Percentiles rank a stretch among this genome's conserved stretches.
These are phyloP conservation scores for Dactylellina leptospora DNA, from an alignment of 2,329 filamentous ascomycete species.

Conservation along the genomic window DNA sequence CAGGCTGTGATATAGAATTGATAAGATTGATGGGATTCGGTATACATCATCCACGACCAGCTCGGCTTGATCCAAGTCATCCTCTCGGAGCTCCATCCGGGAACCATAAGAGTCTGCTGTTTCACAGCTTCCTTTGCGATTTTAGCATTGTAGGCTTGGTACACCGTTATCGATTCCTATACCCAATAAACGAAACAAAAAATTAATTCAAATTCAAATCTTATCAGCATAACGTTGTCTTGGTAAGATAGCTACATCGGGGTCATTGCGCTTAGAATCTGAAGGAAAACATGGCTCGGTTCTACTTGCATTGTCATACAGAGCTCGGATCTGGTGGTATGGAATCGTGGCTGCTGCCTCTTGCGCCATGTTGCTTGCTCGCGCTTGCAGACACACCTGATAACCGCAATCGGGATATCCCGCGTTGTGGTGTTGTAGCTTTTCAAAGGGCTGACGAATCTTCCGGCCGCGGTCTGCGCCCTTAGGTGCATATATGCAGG, in stretches of 20 bases:
- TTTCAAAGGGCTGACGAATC: not conserved
- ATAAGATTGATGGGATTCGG: not conserved
- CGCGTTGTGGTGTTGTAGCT: slow-evolving; percentile 22
- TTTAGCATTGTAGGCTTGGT: slow-evolving; percentile 68
- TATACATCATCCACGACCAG: slow-evolving; percentile 66
- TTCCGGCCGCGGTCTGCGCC: not conserved
- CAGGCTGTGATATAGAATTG: not conserved
- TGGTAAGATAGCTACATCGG: too few relatives aligned
- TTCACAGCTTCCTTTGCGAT: slow-evolving; percentile 67
- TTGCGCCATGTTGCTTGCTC: slow-evolving; percentile 3
- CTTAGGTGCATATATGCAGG: not conserved
- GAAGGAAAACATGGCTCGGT: too few relatives aligned
- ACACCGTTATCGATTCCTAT: slow-evolving; percentile 67
- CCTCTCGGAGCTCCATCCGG: slow-evolving; percentile 65
- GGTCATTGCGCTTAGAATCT: too few relatives aligned
- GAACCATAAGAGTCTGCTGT: slow-evolving; percentile 66
- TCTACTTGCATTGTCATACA: slow-evolving; percentile 46
- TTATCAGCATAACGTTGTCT: not conserved
- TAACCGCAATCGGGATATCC: slow-evolving; percentile 18
- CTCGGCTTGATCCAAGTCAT: slow-evolving; percentile 74
- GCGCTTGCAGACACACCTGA: not conserved
- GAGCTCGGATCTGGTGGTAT: slow-evolving; percentile 44
- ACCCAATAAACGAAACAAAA: too few relatives aligned
- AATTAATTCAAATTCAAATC: too few relatives aligned
- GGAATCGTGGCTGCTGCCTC: slow-evolving; percentile 6